A percentile compares a stretch with the other conserved stretches of the same genome.
Evolutionary conservation across 441 rosid species (phyloP).

Genomic region (Arabidopsis hybrid): DNA sequence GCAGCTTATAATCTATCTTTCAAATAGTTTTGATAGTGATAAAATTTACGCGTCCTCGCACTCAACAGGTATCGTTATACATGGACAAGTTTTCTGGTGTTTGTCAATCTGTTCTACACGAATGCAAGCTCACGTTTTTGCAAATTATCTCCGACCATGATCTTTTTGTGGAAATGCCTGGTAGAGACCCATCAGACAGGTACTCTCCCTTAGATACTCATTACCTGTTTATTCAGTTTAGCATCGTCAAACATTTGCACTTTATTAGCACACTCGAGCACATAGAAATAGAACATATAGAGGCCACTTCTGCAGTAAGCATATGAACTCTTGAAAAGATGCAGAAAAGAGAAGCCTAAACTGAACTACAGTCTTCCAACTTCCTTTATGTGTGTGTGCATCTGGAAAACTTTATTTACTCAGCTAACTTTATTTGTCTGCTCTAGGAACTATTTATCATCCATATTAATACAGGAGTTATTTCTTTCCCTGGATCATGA

Average conservation of each 20-base stretch:
- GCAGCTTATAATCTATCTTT: conserved; percentile 22
- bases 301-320: conserved; percentile 34
- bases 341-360: conserved; percentile 27
- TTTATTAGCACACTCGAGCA: conserved; percentile 3
- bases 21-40: conserved; percentile 22
- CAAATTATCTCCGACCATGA: conserved; percentile 99
- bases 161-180: conserved; percentile 99
- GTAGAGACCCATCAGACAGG: conserved; percentile 99
- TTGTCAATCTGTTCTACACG: conserved; percentile 95
- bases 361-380: conserved; percentile 24
- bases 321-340: conserved; percentile 12
- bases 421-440: conserved; percentile 43
- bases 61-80: conserved; percentile 88
- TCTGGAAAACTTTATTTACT: conserved; percentile 16
- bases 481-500: conserved; percentile 99
- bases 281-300: conserved; percentile 21
- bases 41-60: conserved; percentile 4
- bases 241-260: conserved; percentile 16
- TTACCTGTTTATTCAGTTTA: conserved; percentile 17
- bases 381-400: conserved; percentile 12
- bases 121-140: conserved; percentile 95
- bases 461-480: conserved; percentile 95
- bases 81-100: conserved; percentile 99
- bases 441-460: conserved; percentile 97
- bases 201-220: conserved; percentile 44